A percentile compares a stretch with the other conserved stretches of the same genome.
Evolutionary conservation across 2,329 filamentous ascomycete genomes (phyloP).

Genomic region (Emergomyces orientalis): DNA sequence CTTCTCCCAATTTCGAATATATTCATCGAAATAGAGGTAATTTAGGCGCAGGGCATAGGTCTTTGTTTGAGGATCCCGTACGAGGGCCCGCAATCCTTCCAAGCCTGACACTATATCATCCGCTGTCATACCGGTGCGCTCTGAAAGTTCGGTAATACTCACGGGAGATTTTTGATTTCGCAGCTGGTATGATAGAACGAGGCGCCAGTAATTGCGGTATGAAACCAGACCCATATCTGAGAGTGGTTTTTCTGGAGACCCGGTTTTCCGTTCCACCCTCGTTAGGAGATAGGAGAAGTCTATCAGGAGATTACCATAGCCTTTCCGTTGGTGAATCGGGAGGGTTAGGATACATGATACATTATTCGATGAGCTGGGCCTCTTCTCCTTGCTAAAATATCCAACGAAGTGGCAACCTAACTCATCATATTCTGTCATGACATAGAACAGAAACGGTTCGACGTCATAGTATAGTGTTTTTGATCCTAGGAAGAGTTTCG

Average conservation of each 20-base stretch:
- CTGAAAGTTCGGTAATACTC: slow-evolving; percentile 52
- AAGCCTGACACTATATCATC: slow-evolving; percentile 93
- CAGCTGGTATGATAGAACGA: slow-evolving; percentile 78
- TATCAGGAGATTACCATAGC: slow-evolving; percentile 91
- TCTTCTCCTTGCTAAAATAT: slow-evolving; percentile 99
- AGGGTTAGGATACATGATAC: slow-evolving; percentile 95
- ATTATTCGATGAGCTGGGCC: slow-evolving; percentile 89
- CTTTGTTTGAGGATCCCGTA: slow-evolving; percentile 79
- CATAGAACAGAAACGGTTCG: slow-evolving; percentile 98
- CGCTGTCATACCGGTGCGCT: slow-evolving; percentile 86
- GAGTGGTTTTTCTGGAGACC: slow-evolving; percentile 91
- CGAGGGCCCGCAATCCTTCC: slow-evolving; percentile 79
- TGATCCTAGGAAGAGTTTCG: slow-evolving; percentile 93
- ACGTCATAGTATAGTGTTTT: slow-evolving; percentile 99
- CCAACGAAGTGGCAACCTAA: slow-evolving; percentile 92
- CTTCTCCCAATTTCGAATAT: slow-evolving; percentile 78
- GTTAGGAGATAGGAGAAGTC: slow-evolving; percentile 98
- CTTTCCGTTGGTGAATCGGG: slow-evolving; percentile 93
- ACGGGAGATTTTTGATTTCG: slow-evolving; percentile 51
- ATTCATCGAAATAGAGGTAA: slow-evolving; percentile 72
- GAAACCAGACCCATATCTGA: slow-evolving; percentile 97
- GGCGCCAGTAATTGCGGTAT: slow-evolving; percentile 93
- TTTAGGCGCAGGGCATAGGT: slow-evolving; percentile 86
- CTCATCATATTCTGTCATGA: slow-evolving; percentile 84
- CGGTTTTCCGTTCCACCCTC: slow-evolving; percentile 82